These are phyloP conservation scores for Fusarium multiceps DNA, from an alignment of 2,329 filamentous ascomycete species.

Conservation along the genomic window DNA sequence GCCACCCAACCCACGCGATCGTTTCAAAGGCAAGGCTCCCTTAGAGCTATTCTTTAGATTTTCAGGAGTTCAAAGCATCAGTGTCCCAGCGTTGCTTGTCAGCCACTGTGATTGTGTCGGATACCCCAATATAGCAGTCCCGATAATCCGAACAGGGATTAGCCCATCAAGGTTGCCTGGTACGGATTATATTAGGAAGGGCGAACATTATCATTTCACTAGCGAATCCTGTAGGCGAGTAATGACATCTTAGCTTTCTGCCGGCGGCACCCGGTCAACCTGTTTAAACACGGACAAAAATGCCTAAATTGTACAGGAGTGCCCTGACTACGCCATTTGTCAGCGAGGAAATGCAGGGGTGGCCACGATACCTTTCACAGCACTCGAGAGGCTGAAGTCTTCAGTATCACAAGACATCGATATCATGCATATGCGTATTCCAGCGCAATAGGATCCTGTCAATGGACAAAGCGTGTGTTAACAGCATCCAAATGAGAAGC, in stretches of 20 bases:
- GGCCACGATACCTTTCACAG: conserved; percentile 4
- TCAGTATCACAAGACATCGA: neutral
- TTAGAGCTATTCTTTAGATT: neutral
- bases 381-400: neutral
- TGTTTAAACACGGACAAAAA: conserved; percentile 30
- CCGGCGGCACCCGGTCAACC: conserved; percentile 43
- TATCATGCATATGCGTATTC: neutral
- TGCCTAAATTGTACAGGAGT: conserved; percentile 40
- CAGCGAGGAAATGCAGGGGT: conserved; percentile 26
- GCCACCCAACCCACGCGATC: neutral
- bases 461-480: neutral
- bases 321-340: conserved; percentile 41
- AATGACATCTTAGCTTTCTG: conserved; percentile 31
- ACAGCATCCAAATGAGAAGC: neutral
- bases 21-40: conserved; percentile 20
- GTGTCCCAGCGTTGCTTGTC: conserved; percentile 32
- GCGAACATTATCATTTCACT: conserved; percentile 40
- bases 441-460: neutral
- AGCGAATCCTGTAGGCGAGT: conserved; percentile 24
- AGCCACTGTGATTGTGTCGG: conserved; percentile 36
- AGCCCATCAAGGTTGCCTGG: conserved; percentile 38
- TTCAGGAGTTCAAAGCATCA: conserved; percentile 1
- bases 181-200: conserved; percentile 37
- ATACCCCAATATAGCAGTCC: conserved; percentile 45
- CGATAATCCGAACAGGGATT: conserved; percentile 41